Evolutionary conservation across 495 filamentous ascomycete genomes (phyloP), one percentile per base, ranked within the genome.

Genomic region (Schizothecium vesticola): DNA sequence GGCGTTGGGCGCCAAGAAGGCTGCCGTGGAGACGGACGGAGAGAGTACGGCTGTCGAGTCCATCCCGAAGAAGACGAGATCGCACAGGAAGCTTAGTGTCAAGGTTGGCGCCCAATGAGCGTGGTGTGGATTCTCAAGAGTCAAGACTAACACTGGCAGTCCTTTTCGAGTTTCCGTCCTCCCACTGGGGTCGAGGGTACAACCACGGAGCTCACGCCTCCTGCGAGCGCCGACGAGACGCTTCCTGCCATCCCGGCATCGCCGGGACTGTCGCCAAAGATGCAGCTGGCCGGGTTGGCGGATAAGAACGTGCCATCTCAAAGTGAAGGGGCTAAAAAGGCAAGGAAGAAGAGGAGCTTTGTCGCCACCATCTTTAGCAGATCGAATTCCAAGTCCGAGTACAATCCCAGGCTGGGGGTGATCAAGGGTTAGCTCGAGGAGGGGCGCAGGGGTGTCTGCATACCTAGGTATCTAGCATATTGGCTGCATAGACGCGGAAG

Each of bases 301-400:
- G 36, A 57, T 29, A 22, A 1, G 28, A 2, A 57, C n/a, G 58
- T 31, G 36, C 22, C 60, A n/a, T 51, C 43, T 7, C 65, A 59
- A 12, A 64, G 12, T 10, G 24, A 31, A 51, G 19, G 55, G 22
- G 11, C 2, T 10, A 16, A 82, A 80, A 70, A 73, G 70, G 23
- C 81, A 56, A 82, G 74, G 66, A 79, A 79, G 71, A 75, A 82
- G 72, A 85, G 79, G 77, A 88, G 86, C 66, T 85, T 87, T 67
- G 78, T 86, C 36, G 75, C 79, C 11, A 76, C 79, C 13, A 72
- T 82, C 19, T 86, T 87, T 72, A 76, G 78, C 19, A 75, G 79
- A 63, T 78, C 76, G 36, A 59, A 58, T 19, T 51, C 43, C 56
- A 74, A 72, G 64, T 43, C 57, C 3, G 66, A 72, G 12, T 63